phyloP scores from a whole-genome alignment of 441 rosid genomes.

The Hura crepitans region DNA sequence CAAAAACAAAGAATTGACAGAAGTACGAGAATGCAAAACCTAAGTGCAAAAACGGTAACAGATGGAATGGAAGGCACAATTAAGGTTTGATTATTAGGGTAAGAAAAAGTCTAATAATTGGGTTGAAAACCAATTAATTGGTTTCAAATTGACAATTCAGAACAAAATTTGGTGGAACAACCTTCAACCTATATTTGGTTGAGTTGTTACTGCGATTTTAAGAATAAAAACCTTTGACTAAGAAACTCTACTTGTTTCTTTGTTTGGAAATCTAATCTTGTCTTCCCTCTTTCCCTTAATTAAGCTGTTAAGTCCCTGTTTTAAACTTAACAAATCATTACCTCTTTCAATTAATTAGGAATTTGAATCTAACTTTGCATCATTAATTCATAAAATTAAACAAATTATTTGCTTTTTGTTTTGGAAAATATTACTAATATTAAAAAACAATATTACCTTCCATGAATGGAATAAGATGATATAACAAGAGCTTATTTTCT shows the following conservation, averaged over 20 bases:
- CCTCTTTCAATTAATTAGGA: neutral
- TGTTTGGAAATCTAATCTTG: slow-evolving; percentile 3
- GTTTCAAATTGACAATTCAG: too few species aligned
- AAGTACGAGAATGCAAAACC: too few species aligned
- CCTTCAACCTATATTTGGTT: slow-evolving; percentile 22
- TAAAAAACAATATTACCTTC: too few species aligned
- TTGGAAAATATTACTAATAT: too few species aligned
- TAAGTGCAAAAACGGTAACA: neutral
- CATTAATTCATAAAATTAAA: too few species aligned
- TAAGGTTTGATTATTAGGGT: neutral
- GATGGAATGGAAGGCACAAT: neutral
- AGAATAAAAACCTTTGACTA: slow-evolving; percentile 24
- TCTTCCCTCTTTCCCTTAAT: neutral
- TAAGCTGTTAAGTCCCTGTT: slow-evolving; percentile 15
- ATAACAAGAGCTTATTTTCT: too few species aligned
- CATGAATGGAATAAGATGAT: too few species aligned
- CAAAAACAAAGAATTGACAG: too few species aligned
- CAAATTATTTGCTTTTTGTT: too few species aligned
- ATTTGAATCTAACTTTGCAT: neutral
- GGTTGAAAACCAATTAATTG: neutral
- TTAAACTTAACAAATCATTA: neutral
- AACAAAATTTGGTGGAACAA: slow-evolving; percentile 28
- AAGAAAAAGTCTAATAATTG: neutral
- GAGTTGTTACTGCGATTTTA: slow-evolving; percentile 23
- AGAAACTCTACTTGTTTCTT: slow-evolving; percentile 21